These are phyloP conservation scores for Castanospermum australe DNA, from an alignment of 306 rosid genomes.

Conservation along the genomic window DNA sequence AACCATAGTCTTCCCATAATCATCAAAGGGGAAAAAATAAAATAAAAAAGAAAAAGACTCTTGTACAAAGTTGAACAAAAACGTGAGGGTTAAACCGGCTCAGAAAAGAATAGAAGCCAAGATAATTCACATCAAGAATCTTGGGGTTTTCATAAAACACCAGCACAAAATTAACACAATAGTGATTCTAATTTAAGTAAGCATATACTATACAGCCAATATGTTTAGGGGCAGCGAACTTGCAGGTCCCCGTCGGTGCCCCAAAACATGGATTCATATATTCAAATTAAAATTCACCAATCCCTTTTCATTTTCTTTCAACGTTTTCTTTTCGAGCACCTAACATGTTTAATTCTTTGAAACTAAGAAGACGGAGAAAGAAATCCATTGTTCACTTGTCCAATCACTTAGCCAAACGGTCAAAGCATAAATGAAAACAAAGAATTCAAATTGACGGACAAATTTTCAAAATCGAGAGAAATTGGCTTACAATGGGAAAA, in stretches of 20 bases:
- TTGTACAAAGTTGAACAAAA: neutral
- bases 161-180: neutral
- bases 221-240: neutral
- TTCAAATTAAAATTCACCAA: neutral
- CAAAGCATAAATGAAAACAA: neutral
- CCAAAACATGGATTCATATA: neutral
- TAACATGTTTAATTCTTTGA: neutral
- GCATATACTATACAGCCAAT: neutral
- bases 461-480: neutral
- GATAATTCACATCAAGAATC: neutral
- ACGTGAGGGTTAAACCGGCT: neutral
- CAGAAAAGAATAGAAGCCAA: neutral
- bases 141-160: neutral
- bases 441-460: neutral
- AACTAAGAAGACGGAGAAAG: neutral
- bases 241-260: no score
- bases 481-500: slow-evolving; percentile 50
- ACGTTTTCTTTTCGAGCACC: neutral
- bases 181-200: neutral
- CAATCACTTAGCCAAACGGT: neutral
- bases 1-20: neutral
- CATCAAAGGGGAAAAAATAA: neutral
- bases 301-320: neutral
- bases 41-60: neutral
- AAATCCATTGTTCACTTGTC: no score